Base-by-base conservation (phyloP, 805 yeast genomes). In the Metschnikowia gruessii region DNA sequence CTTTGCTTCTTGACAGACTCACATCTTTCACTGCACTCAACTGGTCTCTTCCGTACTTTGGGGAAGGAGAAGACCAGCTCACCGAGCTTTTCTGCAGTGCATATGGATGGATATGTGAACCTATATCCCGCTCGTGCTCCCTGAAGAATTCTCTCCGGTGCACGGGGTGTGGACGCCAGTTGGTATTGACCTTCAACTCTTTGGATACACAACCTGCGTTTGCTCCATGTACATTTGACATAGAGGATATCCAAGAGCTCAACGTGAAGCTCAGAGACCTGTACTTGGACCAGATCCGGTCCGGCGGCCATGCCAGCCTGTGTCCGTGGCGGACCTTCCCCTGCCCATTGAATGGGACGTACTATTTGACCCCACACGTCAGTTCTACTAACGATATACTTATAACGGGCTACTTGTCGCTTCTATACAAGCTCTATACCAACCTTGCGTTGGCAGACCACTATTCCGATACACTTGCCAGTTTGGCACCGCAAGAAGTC, bases 51-150 rank as follows among this genome's bases (percentile, higher is more conserved):
- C 70, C 69, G 1, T 36, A 28, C 17, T 45, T 40, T 19, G 28
- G 43, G 11, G 31, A 24, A 15, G 45, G 48, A 19, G 59, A 59
- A 3, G 29, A 42, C 29, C 33, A 2, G 46, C 57, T 80, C 22
- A 74, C 66, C 5, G 82, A 81, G 43, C 61, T 81, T 29, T 66
- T 58, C 26, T 75, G 81, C 54, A 72, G 82, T 1, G 54, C 74
- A 18, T 66, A 73, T 43, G 85, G 85, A 1, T 81, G 85, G 85
- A 61, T 57, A 41, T 75, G 79, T 50, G 71, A 70, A 13, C 59
- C 68, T 7, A 56, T 64, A 19, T 52, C 65, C 1, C 40, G 49
- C 7, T 50, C 50, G 37, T 54, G 55, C 28, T 50, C 57, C 36
- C 46, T 57, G 7, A 62, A 59, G 45, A 71, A 70, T 50, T 65